phyloP scores from a whole-genome alignment of 2,329 filamentous ascomycete genomes.

The Plenodomus tracheiphilus region DNA sequence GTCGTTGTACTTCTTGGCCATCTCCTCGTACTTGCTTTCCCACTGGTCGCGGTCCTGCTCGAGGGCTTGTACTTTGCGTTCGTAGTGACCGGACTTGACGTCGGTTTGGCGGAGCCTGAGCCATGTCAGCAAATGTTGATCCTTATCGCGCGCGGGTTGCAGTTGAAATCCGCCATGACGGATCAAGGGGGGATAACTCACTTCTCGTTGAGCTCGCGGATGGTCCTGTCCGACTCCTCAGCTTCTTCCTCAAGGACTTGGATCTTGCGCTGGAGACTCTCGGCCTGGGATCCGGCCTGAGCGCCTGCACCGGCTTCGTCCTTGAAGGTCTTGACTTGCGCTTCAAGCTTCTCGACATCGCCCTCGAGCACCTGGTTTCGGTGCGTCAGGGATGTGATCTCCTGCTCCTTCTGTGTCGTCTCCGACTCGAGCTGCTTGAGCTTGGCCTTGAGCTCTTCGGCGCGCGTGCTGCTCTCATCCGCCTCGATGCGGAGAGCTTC shows the following conservation, averaged over 20 bases:
- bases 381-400: slow-evolving; percentile 94
- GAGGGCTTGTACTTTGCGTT: slow-evolving; percentile 97
- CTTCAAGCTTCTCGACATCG: slow-evolving; percentile 93
- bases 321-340: slow-evolving; percentile 82
- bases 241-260: slow-evolving; percentile 98
- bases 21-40: slow-evolving; percentile 98
- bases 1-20: slow-evolving; percentile 82
- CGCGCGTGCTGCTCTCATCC: slow-evolving; percentile 78
- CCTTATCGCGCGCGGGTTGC: background rate
- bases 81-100: slow-evolving; percentile 98
- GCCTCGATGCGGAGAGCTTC: slow-evolving; percentile 91
- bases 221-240: slow-evolving; percentile 92
- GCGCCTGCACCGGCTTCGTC: slow-evolving; percentile 78
- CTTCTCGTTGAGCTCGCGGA: slow-evolving; percentile 98
- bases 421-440: slow-evolving; percentile 93
- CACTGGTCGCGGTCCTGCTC: slow-evolving; percentile 90
- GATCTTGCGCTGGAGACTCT: slow-evolving; percentile 86
- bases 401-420: slow-evolving; percentile 94
- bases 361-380: slow-evolving; percentile 88
- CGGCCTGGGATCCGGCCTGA: slow-evolving; percentile 85
- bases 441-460: slow-evolving; percentile 83
- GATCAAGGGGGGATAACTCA: slow-evolving; percentile 55
- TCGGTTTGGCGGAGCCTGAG: slow-evolving; percentile 94
- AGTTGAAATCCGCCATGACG: background rate
- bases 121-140: slow-evolving; percentile 19